phyloP scores from a whole-genome alignment of 208 protist species.

The Wallacemonas sp. region DNA sequence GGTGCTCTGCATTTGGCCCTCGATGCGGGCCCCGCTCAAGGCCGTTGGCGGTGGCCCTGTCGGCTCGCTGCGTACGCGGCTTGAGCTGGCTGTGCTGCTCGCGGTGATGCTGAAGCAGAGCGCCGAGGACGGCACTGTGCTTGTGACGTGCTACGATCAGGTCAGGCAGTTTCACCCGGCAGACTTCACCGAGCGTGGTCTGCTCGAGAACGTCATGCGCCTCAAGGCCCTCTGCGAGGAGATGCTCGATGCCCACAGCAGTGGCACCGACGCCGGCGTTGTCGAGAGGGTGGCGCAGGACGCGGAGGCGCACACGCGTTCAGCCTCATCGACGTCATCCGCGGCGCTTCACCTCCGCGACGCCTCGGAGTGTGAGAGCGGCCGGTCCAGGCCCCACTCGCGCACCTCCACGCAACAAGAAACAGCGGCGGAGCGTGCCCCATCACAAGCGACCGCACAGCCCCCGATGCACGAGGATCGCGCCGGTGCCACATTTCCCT shows the following conservation, averaged over 20 bases:
- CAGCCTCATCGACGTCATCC: too few relatives aligned
- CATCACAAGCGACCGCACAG: background rate
- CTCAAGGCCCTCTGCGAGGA: conserved; percentile 10
- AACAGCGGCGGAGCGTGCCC: background rate
- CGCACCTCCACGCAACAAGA: background rate
- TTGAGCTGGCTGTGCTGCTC: conserved; percentile 81
- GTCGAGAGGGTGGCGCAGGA: background rate
- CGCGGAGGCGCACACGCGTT: too few relatives aligned
- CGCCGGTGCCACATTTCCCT: conserved; percentile 62
- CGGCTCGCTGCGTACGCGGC: conserved; percentile 46
- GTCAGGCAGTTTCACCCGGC: conserved; percentile 22
- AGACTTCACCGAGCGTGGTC: background rate
- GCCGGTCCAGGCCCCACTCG: background rate
- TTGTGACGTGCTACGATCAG: conserved; percentile 46
- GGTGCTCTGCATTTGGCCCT: conserved; percentile 56
- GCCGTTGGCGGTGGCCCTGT: conserved; percentile 25
- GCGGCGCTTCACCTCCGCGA: too few relatives aligned
- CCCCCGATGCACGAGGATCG: background rate
- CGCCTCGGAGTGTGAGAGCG: background rate
- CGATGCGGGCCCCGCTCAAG: conserved; percentile 29
- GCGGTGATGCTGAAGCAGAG: conserved; percentile 86
- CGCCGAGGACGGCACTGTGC: conserved; percentile 82
- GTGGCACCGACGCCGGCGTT: background rate
- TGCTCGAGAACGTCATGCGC: conserved; percentile 12
- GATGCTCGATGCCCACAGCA: conserved; percentile 13